Evolutionary conservation across 108 stramenopile species (phyloP), one percentile per base, ranked within the genome.

Genomic region (Mediolabrus comicus): DNA sequence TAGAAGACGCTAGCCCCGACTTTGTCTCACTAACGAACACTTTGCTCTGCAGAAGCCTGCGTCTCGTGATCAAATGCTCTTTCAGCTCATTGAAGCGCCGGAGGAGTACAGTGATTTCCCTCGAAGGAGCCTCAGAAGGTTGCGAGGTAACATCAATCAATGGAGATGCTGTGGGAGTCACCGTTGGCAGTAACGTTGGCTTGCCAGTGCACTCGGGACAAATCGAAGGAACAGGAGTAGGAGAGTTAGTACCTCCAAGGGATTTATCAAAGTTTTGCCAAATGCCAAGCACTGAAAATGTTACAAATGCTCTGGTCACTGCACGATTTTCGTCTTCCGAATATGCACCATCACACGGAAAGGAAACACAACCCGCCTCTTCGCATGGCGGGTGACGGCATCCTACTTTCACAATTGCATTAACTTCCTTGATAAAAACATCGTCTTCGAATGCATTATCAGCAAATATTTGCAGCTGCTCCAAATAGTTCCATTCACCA

Each of bases 321-420:
- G 41, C 53, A 8, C 24, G 2, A 14, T 64, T 39, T 30, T 38
- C 57, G 25, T 65, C 13, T 36, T 17, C 72, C 24, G 35, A 17
- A 29, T 24, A 55, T 32, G 67, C 55, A 39, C 65, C 75, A 0
- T 62, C 62, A 12, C 75, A 76, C 11, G 67, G 35, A 43, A 59
- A 69, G 26, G 43, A 22, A 43, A 65, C 29, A 43, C 75, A 76
- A 6, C 75, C 75, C 34, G 67, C 59, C 34, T 49, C 57, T n/a
- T 55, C 29, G 49, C 75, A 76, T 25, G 75, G 66, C 16, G 77
- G 77, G 30, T 58, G 34, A 32, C 68, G 77, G 28, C 77, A 79
- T 1, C 77, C 77, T 0, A 36, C n/a, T 32, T 73, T 34, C 17
- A 74, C 72, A 26, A 79, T 74, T 22, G 43, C 63, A 10, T 30